A percentile compares a stretch with the other conserved stretches of the same genome.
Evolutionary conservation across 2,329 filamentous ascomycete genomes (phyloP).

Genomic region (Claviceps humidiphila): DNA sequence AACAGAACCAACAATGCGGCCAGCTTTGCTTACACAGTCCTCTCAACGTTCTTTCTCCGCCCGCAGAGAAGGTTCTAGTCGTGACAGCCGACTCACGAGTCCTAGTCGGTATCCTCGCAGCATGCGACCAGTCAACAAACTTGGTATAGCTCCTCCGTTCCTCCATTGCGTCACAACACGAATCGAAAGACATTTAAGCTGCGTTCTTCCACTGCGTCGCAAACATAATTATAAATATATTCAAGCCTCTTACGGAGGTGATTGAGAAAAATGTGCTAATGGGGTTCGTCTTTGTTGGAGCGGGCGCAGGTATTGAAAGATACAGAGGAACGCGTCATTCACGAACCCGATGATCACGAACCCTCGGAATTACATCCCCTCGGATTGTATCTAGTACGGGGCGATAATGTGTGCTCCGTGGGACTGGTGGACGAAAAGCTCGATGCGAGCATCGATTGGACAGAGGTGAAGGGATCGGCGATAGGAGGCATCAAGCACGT

Average conservation of each 20-base stretch:
- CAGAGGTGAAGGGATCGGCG: slow-evolving; percentile 69
- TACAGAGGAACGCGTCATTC: slow-evolving; percentile 82
- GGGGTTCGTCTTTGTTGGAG: neutral
- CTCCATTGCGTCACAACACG: neutral
- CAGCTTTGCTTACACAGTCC: neutral
- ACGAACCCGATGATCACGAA: slow-evolving; percentile 69
- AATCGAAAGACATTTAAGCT: neutral
- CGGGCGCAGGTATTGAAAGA: slow-evolving; percentile 55
- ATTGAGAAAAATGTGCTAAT: neutral
- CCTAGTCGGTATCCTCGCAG: slow-evolving; percentile 67
- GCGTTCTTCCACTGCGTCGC: neutral
- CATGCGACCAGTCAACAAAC: slow-evolving; percentile 86
- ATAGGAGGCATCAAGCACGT: slow-evolving; percentile 76
- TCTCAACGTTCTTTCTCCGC: neutral
- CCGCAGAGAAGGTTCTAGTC: slow-evolving; percentile 74
- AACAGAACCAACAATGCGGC: neutral
- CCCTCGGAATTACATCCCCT: slow-evolving; percentile 68
- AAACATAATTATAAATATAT: too few relatives aligned
- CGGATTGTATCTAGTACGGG: slow-evolving; percentile 81
- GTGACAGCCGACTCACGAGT: slow-evolving; percentile 88
- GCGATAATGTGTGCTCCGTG: slow-evolving; percentile 86
- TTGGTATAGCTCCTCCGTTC: slow-evolving; percentile 35
- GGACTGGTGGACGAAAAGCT: slow-evolving; percentile 82
- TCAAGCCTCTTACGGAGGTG: too few relatives aligned
- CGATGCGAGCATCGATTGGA: slow-evolving; percentile 86